phyloP scores from a whole-genome alignment of 2,329 filamentous ascomycete species.

The Albophoma yamanashiensis region DNA sequence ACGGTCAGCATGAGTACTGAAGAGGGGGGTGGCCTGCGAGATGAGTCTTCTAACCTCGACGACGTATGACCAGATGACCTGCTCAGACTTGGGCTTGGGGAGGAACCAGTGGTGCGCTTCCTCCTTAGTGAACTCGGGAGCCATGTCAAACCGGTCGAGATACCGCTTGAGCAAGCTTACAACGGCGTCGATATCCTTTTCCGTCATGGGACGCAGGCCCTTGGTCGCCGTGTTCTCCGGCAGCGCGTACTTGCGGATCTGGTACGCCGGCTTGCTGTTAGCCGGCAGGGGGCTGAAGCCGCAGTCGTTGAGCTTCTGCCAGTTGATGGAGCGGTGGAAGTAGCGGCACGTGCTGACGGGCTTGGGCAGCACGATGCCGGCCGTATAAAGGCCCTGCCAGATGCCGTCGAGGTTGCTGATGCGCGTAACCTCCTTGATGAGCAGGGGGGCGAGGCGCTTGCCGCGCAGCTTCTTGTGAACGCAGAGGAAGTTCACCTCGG shows the following conservation, averaged over 20 bases:
- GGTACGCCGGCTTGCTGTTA: constrained; percentile 73
- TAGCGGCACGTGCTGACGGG: constrained; percentile 91
- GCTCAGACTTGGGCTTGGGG: constrained; percentile 54
- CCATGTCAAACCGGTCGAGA: constrained; percentile 69
- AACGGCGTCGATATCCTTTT: constrained; percentile 67
- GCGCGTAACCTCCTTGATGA: constrained; percentile 96
- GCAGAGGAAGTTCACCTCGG: constrained; percentile 96
- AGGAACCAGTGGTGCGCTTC: constrained; percentile 87
- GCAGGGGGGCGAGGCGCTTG: constrained; percentile 82
- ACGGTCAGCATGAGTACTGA: neutral
- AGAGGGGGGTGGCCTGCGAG: neutral
- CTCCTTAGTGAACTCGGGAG: constrained; percentile 66
- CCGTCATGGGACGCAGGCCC: constrained; percentile 71
- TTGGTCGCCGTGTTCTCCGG: constrained; percentile 62
- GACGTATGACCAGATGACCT: constrained; percentile 90
- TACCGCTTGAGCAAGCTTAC: constrained; percentile 67
- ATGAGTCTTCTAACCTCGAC: constrained; percentile 53
- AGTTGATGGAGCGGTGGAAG: constrained; percentile 88
- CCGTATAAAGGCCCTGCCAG: constrained; percentile 95
- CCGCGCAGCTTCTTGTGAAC: constrained; percentile 95
- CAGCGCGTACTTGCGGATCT: constrained; percentile 77
- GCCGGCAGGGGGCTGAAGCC: constrained; percentile 84
- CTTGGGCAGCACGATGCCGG: constrained; percentile 79
- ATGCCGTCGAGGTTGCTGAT: constrained; percentile 78
- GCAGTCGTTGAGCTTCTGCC: constrained; percentile 90